Conservation (phyloP, 2,329 filamentous ascomycete species). For the Diaporthe australafricana region DNA sequence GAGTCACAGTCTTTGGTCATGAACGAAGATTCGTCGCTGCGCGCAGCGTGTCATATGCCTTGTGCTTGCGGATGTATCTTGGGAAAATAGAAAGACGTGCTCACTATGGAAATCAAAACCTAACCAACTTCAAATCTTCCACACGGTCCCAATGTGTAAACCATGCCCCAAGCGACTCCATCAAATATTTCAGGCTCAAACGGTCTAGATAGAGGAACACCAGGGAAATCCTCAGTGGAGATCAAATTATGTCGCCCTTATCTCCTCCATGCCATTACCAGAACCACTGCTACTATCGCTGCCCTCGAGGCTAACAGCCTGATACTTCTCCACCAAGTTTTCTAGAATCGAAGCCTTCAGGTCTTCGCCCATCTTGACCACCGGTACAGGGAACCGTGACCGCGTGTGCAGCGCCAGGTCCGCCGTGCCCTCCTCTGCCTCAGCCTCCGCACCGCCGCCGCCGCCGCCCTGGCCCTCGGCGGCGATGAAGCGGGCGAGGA, state of each 20-base stretch:
- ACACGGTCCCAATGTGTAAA: too few relatives aligned
- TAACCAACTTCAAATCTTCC: too few relatives aligned
- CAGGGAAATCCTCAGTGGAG: not conserved
- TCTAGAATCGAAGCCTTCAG: not conserved
- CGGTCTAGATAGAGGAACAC: not conserved
- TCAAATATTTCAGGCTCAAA: not conserved
- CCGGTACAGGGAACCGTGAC: slow-evolving; percentile 1
- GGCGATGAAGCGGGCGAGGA: not conserved
- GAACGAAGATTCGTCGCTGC: not conserved
- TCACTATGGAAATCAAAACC: too few relatives aligned
- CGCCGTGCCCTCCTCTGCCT: not conserved
- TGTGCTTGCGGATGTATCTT: too few relatives aligned
- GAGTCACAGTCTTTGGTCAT: not conserved
- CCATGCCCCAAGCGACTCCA: too few relatives aligned
- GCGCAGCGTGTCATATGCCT: not conserved
- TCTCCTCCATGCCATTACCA: not conserved
- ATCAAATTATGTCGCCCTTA: not conserved
- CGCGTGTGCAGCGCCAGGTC: not conserved
- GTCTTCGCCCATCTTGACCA: slow-evolving; percentile 6
- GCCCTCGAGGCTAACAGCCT: not conserved
- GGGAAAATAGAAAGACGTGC: too few relatives aligned
- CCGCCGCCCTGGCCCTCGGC: not conserved
- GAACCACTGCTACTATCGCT: not conserved
- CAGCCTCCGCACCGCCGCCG: not conserved
- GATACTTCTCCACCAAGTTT: slow-evolving; percentile 2